Conservation (phyloP, 2,329 filamentous ascomycete genomes). For the Verticillium albo-atrum region DNA sequence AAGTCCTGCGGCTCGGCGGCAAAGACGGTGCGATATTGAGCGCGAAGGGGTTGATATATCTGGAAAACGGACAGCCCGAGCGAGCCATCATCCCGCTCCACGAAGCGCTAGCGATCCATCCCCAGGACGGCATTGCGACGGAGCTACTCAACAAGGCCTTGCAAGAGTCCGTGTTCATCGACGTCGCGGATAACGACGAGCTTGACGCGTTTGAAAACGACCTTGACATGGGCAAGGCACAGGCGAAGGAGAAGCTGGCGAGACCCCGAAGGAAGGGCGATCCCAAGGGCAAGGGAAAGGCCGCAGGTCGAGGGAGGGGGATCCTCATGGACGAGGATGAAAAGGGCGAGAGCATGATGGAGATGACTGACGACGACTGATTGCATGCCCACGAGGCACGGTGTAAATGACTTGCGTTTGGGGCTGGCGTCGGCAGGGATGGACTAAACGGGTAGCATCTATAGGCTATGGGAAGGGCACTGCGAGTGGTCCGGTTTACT, state of each 20-base stretch:
- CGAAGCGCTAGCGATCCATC: conserved; percentile 73
- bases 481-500: background rate
- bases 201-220: conserved; percentile 48
- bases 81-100: conserved; percentile 81
- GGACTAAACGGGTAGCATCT: background rate
- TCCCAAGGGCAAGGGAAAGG: conserved; percentile 43
- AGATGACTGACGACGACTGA: conserved; percentile 51
- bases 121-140: conserved; percentile 77
- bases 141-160: conserved; percentile 72
- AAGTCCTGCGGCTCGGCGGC: conserved; percentile 76
- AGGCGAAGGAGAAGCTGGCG: conserved; percentile 34
- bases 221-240: conserved; percentile 40
- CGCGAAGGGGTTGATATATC: conserved; percentile 77
- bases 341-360: conserved; percentile 46
- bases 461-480: background rate
- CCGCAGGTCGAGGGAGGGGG: conserved; percentile 24
- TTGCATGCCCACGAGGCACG: background rate
- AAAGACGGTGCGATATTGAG: conserved; percentile 76
- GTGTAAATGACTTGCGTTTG: conserved; percentile 1
- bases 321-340: conserved; percentile 28
- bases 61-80: conserved; percentile 70
- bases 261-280: conserved; percentile 19
- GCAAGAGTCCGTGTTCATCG: conserved; percentile 50
- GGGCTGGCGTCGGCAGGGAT: background rate
- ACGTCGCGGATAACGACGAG: conserved; percentile 41